Evolutionary conservation across 202 grass and related monocot species (phyloP), one percentile per base, ranked within the genome.

Genomic region (Eragrostis tef): DNA sequence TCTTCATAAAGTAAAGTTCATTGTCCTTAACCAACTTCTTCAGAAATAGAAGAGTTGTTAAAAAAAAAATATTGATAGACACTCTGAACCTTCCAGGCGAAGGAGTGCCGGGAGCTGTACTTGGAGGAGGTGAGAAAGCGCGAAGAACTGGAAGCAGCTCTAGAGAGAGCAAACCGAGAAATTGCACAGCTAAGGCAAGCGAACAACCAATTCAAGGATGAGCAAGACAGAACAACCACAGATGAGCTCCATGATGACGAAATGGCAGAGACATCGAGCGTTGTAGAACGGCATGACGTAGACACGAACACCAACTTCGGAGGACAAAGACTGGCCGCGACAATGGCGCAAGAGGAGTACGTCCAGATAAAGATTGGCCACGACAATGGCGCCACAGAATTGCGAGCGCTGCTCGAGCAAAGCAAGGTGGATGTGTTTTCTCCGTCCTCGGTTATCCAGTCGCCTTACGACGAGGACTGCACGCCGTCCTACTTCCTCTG

Each of bases 1-100:
- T 88, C 58, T 88, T 24, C 74, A 68, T 70, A 90, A 86, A 77
- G 94, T 97, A 86, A 80, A 80, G 71, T n/a, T 12, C 74, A 54
- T 77, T 82, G 70, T 25, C 29, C 27, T 11, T 54, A 51, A 39
- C 29, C n/a, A 61, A 5, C 39, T 74, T 20, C 43, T 79, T 69
- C 56, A 74, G 16, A 77, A 83, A 16, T 19, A 16, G 14, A 10
- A 25, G 50, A 47, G 20, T 24, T n/a, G 8, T 64, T 39, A 39
- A 5, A 5, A 22, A 57, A 4, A 22, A 14, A 0, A 11, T 25
- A 43, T 51, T 86, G 52, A 75, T 54, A 2, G 36, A 0, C 57
- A 63, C 52, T 78, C 57, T 58, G 68, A 87, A 87, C 21, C 45
- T 82, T 80, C n/a, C 58, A 96, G 90, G 68, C 75, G 7, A 87